Conservation (phyloP, 2,329 filamentous ascomycete genomes). For the Diplocarpon mali region DNA sequence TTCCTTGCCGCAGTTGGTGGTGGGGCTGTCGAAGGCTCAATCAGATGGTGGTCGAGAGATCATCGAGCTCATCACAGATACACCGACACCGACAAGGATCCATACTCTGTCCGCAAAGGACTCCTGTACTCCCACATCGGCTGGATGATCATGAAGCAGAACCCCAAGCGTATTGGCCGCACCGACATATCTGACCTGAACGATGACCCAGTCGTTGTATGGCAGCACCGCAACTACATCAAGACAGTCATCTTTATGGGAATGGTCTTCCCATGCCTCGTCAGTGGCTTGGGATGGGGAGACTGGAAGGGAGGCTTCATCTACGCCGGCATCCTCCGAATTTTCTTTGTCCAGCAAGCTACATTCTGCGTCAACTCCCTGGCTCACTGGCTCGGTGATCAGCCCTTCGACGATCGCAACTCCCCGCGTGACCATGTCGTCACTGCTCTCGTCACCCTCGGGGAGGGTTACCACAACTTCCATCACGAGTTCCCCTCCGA, state of each 20-base stretch:
- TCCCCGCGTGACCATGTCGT: constrained; percentile 80
- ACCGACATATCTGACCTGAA: constrained; percentile 84
- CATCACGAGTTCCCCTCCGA: constrained; percentile 91
- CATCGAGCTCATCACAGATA: constrained; percentile 86
- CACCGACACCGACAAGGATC: constrained; percentile 86
- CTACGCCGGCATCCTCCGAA: constrained; percentile 74
- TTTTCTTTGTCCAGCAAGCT: constrained; percentile 85
- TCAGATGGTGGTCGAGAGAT: constrained; percentile 80
- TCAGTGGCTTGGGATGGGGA: constrained; percentile 69
- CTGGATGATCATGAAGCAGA: constrained; percentile 92
- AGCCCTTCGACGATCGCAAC: constrained; percentile 89
- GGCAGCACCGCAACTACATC: constrained; percentile 81
- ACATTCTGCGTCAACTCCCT: constrained; percentile 91
- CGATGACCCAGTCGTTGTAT: constrained; percentile 74
- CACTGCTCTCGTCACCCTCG: constrained; percentile 74
- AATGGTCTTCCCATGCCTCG: constrained; percentile 61
- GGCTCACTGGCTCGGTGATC: constrained; percentile 83
- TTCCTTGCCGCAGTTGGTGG: constrained; percentile 74
- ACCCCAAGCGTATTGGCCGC: constrained; percentile 77
- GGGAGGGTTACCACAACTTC: constrained; percentile 91
- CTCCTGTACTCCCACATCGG: constrained; percentile 74
- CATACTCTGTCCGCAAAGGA: constrained; percentile 83
- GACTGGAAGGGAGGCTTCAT: constrained; percentile 76
- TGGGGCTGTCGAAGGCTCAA: constrained; percentile 75
- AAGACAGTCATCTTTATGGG: constrained; percentile 71